Base-by-base conservation (phyloP, 2,329 filamentous ascomycete species). In the Tolypocladium sp. region DNA sequence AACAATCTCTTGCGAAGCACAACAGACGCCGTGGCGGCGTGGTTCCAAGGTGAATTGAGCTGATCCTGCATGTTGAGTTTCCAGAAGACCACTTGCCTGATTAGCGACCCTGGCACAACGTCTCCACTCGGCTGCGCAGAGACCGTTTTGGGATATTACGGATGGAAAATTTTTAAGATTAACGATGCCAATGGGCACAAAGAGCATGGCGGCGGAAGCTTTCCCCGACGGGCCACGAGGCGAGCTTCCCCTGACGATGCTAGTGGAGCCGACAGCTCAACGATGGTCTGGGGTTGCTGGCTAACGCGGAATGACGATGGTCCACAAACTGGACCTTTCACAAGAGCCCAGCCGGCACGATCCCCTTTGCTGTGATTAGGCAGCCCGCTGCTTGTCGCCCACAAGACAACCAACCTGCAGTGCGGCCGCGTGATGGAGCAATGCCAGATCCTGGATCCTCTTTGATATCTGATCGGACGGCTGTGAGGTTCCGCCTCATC, bases 151-250 rank as follows among this genome's bases (percentile, higher is more conserved):
- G 49, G 49, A 53, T 22, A 53, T 53, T 35, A 33, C 2, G 49
- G 63, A 66, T 57, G 59, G 63, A 65, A 65, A 61, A 56, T 62
- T 59, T 65, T 65, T 69, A 62, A 70, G 69, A 71, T 71, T 69
- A 71, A 63, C 61, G 57, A 59, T 61, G 37, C 9, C 64, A 63
- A 63, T 61, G 62, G 41, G 27, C 57, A 55, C 56, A 62, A 61
- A 65, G 61, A 60, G 63, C 63, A 62, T 56, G 40, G 35, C 54
- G 49, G 62, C 69, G 70, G 69, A 70, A 70, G 65, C 46, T 30
- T 71, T 71, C 69, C 69, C 70, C 69, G 70, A 70, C 60, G 64
- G 54, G 38, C 25, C 38, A 27, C 20, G 17, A 56, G 9, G 25
- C 49, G 17, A 35, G 49, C 49, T 52, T 35, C 49, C 44, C 46